Evolutionary conservation across 164 flowering plant species (phyloP).

Genomic region (Platanus orientalis): DNA sequence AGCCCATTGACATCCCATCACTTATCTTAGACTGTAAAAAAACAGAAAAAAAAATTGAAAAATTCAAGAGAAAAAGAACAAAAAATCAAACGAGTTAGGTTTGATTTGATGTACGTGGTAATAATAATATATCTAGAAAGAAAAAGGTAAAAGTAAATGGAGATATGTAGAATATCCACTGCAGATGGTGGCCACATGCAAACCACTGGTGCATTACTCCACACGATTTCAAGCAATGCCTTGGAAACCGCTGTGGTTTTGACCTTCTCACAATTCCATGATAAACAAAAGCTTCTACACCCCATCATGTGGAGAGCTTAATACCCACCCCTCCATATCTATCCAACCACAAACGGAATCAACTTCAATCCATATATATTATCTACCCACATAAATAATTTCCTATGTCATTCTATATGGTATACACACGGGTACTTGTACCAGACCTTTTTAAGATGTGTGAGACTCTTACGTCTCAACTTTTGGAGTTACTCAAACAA

Average conservation of each 20-base stretch:
- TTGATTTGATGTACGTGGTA: not conserved
- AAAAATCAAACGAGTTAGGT: not conserved
- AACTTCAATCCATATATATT: too few species aligned
- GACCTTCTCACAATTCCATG: not conserved
- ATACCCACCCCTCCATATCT: constrained; percentile 15
- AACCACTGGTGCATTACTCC: constrained; percentile 25
- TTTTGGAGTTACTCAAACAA: constrained; percentile 12
- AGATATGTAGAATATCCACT: constrained; percentile 38
- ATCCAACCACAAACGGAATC: not conserved
- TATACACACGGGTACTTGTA: constrained; percentile 27
- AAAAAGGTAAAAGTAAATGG: constrained; percentile 31
- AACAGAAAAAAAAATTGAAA: too few species aligned
- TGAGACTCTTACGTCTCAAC: constrained; percentile 2
- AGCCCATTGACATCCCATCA: too few species aligned
- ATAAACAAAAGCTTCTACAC: not conserved
- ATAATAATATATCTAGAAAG: constrained; percentile 8
- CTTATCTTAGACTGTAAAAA: too few species aligned
- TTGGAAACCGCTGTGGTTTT: constrained; percentile 20
- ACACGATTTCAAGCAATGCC: constrained; percentile 33
- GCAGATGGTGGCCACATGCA: constrained; percentile 62
- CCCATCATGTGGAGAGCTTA: constrained; percentile 9
- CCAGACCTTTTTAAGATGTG: constrained; percentile 9
- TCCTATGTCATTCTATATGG: too few species aligned
- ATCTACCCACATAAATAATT: too few species aligned
- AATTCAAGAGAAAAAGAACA: too few species aligned